Evolutionary conservation across 2,329 filamentous ascomycete genomes (phyloP), one percentile per base, ranked within the genome.

Genomic region (Incumbomyces delicatus): DNA sequence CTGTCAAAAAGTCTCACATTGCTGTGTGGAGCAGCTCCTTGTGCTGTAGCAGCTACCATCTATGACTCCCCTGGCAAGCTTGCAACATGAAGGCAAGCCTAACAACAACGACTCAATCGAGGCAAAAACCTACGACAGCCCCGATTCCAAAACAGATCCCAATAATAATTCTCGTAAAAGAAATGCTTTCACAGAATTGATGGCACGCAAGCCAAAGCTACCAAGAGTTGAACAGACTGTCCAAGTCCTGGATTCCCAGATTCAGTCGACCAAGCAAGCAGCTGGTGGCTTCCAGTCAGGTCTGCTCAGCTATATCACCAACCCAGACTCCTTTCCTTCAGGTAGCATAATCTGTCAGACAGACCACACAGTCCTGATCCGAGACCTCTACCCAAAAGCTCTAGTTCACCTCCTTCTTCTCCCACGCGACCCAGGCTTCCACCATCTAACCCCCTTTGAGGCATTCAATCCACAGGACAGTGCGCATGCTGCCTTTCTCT

Each of bases 331-430:
- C 1, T 83, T 78, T 57, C 74, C 80, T 1, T 54, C 72, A 4
- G 68, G 75, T 7, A 76, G 88, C 1, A 71, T 92, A 46, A 81
- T 80, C 59, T 31, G 27, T 6, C 71, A 81, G 63, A 77, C 78
- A 53, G 71, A 77, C n/a, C 67, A 79, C 50, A 87, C 83, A 54
- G 85, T 89, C 42, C 76, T 81, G 16, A 85, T 96, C 62, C 75
- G 82, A 57, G 92, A 98, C 67, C 71, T 80, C 51, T 98, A 80
- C 61, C 89, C 92, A 7, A 98, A 96, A 65, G 78, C 85, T 2
- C 80, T 77, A 2, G 73, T 95, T 3, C 92, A 98, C 67, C 74
- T 87, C 1, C 83, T 98, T 2, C 77, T 96, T n/a, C 78, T 96
- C 4, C 87, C 89, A 6, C 83, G 89, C 41, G 77, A 83, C 34